A percentile compares a stretch with the other conserved stretches of the same genome.
phyloP scores from a whole-genome alignment of 2,329 filamentous ascomycete genomes.

The Chaetothyriales sp. region DNA sequence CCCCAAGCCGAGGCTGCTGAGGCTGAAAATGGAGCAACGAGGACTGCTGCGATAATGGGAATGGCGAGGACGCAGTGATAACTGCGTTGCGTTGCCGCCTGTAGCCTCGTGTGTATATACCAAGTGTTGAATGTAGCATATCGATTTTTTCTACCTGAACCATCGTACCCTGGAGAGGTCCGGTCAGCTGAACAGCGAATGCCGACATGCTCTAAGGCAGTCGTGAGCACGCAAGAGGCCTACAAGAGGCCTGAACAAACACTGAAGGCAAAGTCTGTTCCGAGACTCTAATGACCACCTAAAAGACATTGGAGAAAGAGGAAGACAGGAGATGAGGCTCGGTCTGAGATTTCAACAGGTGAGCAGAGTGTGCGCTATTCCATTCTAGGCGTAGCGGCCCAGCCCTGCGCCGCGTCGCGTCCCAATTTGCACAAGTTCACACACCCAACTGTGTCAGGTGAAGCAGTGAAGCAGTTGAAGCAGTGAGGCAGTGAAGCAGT shows the following conservation, averaged over 20 bases:
- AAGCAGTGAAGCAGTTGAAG: no score
- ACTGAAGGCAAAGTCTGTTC: constrained; percentile 64
- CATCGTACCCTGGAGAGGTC: constrained; percentile 40
- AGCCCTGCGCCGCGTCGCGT: constrained; percentile 21
- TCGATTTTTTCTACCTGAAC: constrained; percentile 30
- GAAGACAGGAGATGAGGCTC: constrained; percentile 5
- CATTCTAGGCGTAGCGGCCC: constrained; percentile 20
- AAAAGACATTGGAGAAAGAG: constrained; percentile 40
- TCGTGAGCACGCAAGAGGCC: constrained; percentile 94
- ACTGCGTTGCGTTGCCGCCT: neutral
- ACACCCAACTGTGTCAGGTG: neutral
- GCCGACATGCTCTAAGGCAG: constrained; percentile 70
- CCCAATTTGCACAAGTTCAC: constrained; percentile 6
- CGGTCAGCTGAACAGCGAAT: constrained; percentile 61
- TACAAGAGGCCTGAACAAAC: constrained; percentile 67
- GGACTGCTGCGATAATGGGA: constrained; percentile 21
- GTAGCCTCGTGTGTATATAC: neutral
- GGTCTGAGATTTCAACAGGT: neutral
- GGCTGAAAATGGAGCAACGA: constrained; percentile 73
- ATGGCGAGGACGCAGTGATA: neutral
- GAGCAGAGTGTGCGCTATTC: constrained; percentile 23
- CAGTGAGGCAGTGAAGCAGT: no score
- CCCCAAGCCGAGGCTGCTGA: constrained; percentile 65
- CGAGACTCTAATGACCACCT: constrained; percentile 99
- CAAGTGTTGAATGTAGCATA: constrained; percentile 18